phyloP scores from a whole-genome alignment of 2,329 filamentous ascomycete species.

The Davidsoniella virescens region DNA sequence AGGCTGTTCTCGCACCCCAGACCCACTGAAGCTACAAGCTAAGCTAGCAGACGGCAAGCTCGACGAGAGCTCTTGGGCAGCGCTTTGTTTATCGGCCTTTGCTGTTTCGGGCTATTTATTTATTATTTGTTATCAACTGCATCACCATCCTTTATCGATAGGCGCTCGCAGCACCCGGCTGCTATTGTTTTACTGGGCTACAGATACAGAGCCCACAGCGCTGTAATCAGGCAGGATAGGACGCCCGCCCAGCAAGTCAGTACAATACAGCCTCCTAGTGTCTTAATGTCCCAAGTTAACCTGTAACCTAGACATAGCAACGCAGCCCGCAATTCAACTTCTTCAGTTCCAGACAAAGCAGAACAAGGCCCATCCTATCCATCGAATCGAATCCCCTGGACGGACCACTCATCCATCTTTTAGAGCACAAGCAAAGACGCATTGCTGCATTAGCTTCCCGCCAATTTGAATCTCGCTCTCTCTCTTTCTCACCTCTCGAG shows the following conservation, averaged over 20 bases:
- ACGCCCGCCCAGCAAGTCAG: too few relatives aligned
- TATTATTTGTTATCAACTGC: constrained; percentile 10
- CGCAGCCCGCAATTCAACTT: neutral
- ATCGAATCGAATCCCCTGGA: too few relatives aligned
- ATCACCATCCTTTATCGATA: neutral
- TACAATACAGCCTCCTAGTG: too few relatives aligned
- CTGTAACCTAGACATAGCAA: neutral
- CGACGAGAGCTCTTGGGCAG: neutral
- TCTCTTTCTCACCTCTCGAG: constrained; percentile 1
- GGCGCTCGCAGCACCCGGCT: too few relatives aligned
- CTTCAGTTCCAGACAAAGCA: neutral
- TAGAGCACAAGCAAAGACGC: constrained; percentile 2
- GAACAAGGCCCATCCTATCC: neutral
- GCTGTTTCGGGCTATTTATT: constrained; percentile 12
- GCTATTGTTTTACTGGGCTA: too few relatives aligned
- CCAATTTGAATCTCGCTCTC: constrained; percentile 1
- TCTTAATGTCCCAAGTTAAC: too few relatives aligned
- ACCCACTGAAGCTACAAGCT: neutral
- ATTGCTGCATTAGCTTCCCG: neutral
- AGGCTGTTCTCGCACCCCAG: neutral
- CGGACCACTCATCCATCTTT: too few relatives aligned
- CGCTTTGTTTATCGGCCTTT: constrained; percentile 5
- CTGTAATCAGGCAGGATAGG: too few relatives aligned
- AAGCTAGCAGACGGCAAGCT: neutral
- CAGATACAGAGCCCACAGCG: too few relatives aligned